Percentiles rank a stretch among this genome's conserved stretches.
Conservation (phyloP, 805 yeast species). For the Saturnispora silvae region DNA sequence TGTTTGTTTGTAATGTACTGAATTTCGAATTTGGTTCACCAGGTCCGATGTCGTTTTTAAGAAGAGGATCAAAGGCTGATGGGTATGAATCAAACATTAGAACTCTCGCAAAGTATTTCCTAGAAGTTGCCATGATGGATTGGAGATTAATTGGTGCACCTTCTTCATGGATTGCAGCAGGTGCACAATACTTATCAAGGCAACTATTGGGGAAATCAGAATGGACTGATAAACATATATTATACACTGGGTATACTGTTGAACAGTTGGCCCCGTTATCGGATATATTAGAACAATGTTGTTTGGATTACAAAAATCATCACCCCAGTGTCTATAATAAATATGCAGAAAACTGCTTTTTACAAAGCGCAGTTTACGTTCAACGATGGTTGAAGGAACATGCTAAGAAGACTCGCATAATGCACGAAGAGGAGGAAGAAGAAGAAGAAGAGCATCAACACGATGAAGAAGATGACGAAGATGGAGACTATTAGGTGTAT, state of each 20-base stretch:
- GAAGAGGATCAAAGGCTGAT: slow-evolving; percentile 86
- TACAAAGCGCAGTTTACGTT: slow-evolving; percentile 68
- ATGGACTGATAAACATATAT: slow-evolving; percentile 83
- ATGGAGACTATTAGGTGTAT: too few species aligned
- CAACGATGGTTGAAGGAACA: slow-evolving; percentile 38
- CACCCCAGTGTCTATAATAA: slow-evolving; percentile 83
- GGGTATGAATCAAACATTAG: slow-evolving; percentile 76
- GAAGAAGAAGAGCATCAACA: too few species aligned
- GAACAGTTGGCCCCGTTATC: slow-evolving; percentile 78
- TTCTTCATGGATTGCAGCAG: slow-evolving; percentile 73
- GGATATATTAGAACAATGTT: slow-evolving; percentile 55
- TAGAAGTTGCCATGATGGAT: slow-evolving; percentile 71
- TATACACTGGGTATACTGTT: slow-evolving; percentile 85
- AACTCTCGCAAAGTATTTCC: slow-evolving; percentile 74
- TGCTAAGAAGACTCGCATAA: not conserved
- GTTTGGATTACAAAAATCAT: slow-evolving; percentile 45
- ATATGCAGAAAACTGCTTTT: slow-evolving; percentile 76
- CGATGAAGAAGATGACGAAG: too few species aligned
- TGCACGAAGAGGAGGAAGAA: too few species aligned
- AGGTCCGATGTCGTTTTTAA: slow-evolving; percentile 80
- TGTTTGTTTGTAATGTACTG: slow-evolving; percentile 59
- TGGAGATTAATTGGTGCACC: slow-evolving; percentile 57
- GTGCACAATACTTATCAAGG: slow-evolving; percentile 75
- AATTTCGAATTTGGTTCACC: slow-evolving; percentile 75
- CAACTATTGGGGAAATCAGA: slow-evolving; percentile 60